phyloP scores from a whole-genome alignment of 345 rosid species.

The Syzygium grande region DNA sequence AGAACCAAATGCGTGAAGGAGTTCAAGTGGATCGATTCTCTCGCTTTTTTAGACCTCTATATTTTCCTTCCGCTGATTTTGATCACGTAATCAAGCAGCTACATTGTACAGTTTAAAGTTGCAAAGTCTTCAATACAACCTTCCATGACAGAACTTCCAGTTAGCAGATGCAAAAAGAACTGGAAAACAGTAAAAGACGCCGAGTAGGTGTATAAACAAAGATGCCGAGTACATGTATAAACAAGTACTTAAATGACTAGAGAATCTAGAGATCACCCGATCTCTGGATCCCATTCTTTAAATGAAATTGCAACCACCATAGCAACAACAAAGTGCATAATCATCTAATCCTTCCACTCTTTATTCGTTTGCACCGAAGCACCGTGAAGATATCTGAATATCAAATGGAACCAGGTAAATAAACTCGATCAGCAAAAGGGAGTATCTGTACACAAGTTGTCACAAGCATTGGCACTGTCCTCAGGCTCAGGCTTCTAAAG shows the following conservation, averaged over 20 bases:
- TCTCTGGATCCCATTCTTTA: background rate
- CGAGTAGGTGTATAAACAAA: background rate
- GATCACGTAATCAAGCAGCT: background rate
- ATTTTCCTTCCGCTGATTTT: background rate
- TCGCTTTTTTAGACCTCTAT: background rate
- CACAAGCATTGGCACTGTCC: background rate
- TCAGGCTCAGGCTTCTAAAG: slow-evolving; percentile 23
- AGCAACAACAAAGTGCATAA: background rate
- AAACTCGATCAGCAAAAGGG: background rate
- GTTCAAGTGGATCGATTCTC: background rate
- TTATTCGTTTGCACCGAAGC: background rate
- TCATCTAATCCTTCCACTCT: background rate
- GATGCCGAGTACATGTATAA: background rate
- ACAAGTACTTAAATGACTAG: background rate
- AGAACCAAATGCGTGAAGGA: background rate
- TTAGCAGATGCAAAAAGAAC: background rate
- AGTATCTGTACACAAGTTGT: background rate
- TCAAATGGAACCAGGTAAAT: background rate
- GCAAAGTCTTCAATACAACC: background rate
- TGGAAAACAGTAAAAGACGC: background rate
- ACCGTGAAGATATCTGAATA: background rate
- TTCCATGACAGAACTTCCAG: background rate
- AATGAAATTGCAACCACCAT: background rate
- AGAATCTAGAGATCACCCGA: background rate
- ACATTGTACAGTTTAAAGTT: background rate